Evolutionary conservation across 495 filamentous ascomycete genomes (phyloP).

Genomic region (Bacidia rubella): DNA sequence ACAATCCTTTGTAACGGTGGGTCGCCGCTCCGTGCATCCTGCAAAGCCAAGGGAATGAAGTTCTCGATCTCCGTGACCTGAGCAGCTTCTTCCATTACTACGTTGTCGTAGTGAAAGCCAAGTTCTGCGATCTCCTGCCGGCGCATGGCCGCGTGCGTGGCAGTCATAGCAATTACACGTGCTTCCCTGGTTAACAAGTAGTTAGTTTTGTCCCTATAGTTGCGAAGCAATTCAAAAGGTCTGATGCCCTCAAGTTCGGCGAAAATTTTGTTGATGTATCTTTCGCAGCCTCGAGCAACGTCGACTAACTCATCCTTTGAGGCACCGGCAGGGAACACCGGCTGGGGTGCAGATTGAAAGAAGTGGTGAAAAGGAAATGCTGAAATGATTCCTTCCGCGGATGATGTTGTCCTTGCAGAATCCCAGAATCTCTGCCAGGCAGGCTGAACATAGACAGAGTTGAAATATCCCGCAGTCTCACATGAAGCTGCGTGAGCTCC

Average conservation of each 20-base stretch:
- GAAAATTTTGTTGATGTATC: slow-evolving; percentile 85
- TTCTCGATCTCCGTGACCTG: slow-evolving; percentile 97
- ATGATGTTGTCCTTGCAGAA: slow-evolving; percentile 33
- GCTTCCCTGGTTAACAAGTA: slow-evolving; percentile 93
- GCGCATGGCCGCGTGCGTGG: slow-evolving; percentile 96
- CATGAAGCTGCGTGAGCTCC: slow-evolving; percentile 90
- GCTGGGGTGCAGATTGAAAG: slow-evolving; percentile 78
- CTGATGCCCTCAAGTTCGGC: slow-evolving; percentile 83
- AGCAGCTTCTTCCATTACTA: slow-evolving; percentile 97
- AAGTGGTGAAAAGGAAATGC: slow-evolving; percentile 83
- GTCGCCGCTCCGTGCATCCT: slow-evolving; percentile 62
- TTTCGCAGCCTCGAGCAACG: slow-evolving; percentile 72
- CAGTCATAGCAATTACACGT: slow-evolving; percentile 94
- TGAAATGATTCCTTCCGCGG: slow-evolving; percentile 47
- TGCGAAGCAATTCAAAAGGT: slow-evolving; percentile 86
- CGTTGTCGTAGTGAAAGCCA: slow-evolving; percentile 95
- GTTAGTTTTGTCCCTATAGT: slow-evolving; percentile 81
- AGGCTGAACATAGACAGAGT: slow-evolving; percentile 76
- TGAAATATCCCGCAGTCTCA: slow-evolving; percentile 95
- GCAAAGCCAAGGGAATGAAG: slow-evolving; percentile 84
- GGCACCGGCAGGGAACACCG: slow-evolving; percentile 55
- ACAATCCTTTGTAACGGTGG: slow-evolving; percentile 75
- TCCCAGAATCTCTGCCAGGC: slow-evolving; percentile 81
- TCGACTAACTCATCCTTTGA: slow-evolving; percentile 60
- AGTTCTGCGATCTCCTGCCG: slow-evolving; percentile 78